Conservation (phyloP, 2,329 filamentous ascomycete genomes). For the Ophiostoma sp. region DNA sequence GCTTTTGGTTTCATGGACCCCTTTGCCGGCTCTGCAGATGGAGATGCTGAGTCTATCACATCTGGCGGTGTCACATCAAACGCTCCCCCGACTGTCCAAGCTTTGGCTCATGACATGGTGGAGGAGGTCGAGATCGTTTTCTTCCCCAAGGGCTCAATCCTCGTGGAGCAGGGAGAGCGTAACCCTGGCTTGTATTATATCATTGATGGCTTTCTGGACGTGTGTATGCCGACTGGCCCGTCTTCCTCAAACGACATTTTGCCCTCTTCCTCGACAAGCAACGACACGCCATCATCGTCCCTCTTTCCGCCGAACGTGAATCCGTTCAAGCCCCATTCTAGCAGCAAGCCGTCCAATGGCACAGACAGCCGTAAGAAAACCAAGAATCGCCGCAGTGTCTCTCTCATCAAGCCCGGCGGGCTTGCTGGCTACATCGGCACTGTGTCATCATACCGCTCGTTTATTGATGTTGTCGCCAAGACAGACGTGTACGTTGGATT, state of each 20-base stretch:
- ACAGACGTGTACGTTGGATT: conserved; percentile 98
- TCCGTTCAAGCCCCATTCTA: conserved; percentile 9
- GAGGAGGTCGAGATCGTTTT: conserved; percentile 96
- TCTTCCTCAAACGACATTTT: conserved; percentile 37
- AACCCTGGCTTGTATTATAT: conserved; percentile 97
- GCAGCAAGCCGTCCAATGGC: background rate
- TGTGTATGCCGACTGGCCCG: conserved; percentile 74
- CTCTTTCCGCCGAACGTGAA: conserved; percentile 24
- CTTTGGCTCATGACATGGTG: conserved; percentile 70
- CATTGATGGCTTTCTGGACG: conserved; percentile 92
- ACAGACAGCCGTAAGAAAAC: conserved; percentile 40
- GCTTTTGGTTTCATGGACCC: conserved; percentile 89
- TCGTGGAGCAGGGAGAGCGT: conserved; percentile 95
- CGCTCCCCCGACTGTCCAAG: conserved; percentile 58
- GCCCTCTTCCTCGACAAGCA: conserved; percentile 27
- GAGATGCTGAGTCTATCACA: conserved; percentile 79
- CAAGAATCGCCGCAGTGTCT: conserved; percentile 63
- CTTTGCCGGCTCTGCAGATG: conserved; percentile 70
- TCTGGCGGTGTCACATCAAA: conserved; percentile 56
- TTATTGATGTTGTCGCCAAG: conserved; percentile 94
- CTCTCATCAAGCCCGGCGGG: conserved; percentile 88
- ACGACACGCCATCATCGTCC: conserved; percentile 23
- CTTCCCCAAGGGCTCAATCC: conserved; percentile 87
- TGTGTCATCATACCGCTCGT: conserved; percentile 89
- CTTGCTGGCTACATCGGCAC: conserved; percentile 92